phyloP scores from a whole-genome alignment of 257 asterid species.

The Przewalskia tangutica region DNA sequence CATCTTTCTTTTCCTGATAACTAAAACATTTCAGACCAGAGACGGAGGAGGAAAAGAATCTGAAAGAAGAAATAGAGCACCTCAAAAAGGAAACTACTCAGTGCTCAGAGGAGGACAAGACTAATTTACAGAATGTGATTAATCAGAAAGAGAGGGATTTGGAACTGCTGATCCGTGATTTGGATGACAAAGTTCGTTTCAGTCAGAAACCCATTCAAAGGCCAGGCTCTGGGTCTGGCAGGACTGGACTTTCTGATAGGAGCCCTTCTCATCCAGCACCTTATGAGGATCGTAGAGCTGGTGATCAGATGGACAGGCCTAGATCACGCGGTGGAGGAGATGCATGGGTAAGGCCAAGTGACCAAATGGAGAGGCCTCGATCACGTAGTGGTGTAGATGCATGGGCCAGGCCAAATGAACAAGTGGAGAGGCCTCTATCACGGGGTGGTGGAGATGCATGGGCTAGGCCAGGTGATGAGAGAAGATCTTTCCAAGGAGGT shows the following conservation, averaged over 20 bases:
- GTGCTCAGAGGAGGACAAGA: slow-evolving; percentile 39
- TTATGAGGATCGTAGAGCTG: slow-evolving; percentile 54
- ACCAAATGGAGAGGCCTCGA: slow-evolving; percentile 10
- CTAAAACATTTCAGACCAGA: slow-evolving; percentile 50
- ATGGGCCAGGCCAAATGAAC: slow-evolving; percentile 9
- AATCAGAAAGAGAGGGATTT: slow-evolving; percentile 53
- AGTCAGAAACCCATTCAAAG: slow-evolving; percentile 62
- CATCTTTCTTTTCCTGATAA: slow-evolving; percentile 11
- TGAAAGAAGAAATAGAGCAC: slow-evolving; percentile 66
- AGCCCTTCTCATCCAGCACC: slow-evolving; percentile 49
- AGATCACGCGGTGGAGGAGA: slow-evolving; percentile 70
- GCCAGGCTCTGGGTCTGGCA: slow-evolving; percentile 66
- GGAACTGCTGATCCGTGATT: slow-evolving; percentile 49
- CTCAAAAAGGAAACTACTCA: slow-evolving; percentile 45
- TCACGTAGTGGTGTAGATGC: slow-evolving; percentile 5
- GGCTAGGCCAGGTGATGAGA: slow-evolving; percentile 45
- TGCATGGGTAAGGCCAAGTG: slow-evolving; percentile 39
- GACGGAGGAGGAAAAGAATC: slow-evolving; percentile 74
- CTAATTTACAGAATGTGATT: slow-evolving; percentile 34
- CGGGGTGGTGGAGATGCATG: slow-evolving; percentile 10
- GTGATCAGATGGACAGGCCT: slow-evolving; percentile 73
- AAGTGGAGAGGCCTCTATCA: slow-evolving; percentile 2
- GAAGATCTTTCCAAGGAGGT: slow-evolving; percentile 65
- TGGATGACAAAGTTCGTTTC: slow-evolving; percentile 82
- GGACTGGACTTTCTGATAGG: slow-evolving; percentile 45